These are phyloP conservation scores for Scedosporium minutisporum DNA, from an alignment of 2,329 filamentous ascomycete species.

Conservation along the genomic window DNA sequence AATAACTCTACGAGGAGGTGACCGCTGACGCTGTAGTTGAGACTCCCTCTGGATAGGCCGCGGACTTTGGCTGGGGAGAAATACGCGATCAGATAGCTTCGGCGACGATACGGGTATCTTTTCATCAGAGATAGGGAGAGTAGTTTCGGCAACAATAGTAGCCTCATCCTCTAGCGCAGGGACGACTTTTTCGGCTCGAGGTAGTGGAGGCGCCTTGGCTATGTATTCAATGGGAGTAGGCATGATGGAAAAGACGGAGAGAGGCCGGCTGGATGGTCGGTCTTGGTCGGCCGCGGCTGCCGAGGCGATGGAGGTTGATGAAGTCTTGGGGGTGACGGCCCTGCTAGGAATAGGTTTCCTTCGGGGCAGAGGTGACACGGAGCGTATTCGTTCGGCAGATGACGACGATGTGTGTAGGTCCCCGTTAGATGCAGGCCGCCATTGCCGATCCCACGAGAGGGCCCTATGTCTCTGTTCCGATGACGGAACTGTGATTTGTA, in stretches of 20 bases:
- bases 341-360: conserved; percentile 4
- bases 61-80: neutral
- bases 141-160: neutral
- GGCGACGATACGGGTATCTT: neutral
- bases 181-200: neutral
- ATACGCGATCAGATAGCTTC: neutral
- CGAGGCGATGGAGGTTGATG: neutral
- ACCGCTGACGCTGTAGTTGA: neutral
- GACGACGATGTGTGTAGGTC: neutral
- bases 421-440: neutral
- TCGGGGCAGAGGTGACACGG: neutral
- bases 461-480: neutral
- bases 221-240: neutral
- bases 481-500: neutral
- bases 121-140: neutral
- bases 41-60: neutral
- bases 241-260: neutral
- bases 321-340: neutral
- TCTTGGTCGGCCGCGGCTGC: neutral
- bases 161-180: neutral
- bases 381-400: neutral
- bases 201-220: neutral
- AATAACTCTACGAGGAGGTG: neutral
- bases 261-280: neutral
- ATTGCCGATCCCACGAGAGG: neutral